Evolutionary conservation across 2,329 filamentous ascomycete species (phyloP), one percentile per base, ranked within the genome.

Genomic region (Rosellinia necatrix): DNA sequence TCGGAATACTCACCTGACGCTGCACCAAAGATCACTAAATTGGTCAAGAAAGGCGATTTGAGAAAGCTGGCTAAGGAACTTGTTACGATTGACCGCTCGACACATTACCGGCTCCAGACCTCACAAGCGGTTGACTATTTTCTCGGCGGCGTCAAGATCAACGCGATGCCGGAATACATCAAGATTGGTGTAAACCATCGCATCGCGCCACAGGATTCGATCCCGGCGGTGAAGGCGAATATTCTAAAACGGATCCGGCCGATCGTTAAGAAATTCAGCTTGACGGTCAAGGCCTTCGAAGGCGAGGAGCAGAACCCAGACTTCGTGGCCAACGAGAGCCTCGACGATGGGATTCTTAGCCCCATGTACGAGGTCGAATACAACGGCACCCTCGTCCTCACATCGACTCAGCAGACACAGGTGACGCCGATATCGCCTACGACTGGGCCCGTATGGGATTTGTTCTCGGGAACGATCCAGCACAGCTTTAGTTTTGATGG

Each of bases 101-200:
- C 77, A 17, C 76, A 81, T 27, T 84, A 81, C 59, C 75, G 81
- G 1, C 76, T 84, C 68, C 81, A 84, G 62, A 84, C 82, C 2
- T 82, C 79, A 0, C 81, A 84, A 68, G 79, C 82, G 0, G 76
- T 81, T 0, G 81, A 84, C 63, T 69, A 82, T 29, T 77, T 84
- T 64, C 67, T 69, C 29, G 82, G 81, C 21, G 82, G 82, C 8
- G 77, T 82, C 38, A 85, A 85, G 66, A 78, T 80, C 60, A 85
- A 85, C 54, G 82, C 82, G 2, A 74, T 85, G 34, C 82, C 82
- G 0, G 81, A 84, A 67, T 78, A 77, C 40, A 76, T 81, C 40
- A 76, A 71, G 3, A 75, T 80, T 0, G 74, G 77, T 1, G 75
- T 84, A 32, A 84, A 85, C 64, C 81, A 84, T 70, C 81, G 82